These are phyloP conservation scores for Neoarthrinium moseri DNA, from an alignment of 2,329 filamentous ascomycete species.

Conservation along the genomic window DNA sequence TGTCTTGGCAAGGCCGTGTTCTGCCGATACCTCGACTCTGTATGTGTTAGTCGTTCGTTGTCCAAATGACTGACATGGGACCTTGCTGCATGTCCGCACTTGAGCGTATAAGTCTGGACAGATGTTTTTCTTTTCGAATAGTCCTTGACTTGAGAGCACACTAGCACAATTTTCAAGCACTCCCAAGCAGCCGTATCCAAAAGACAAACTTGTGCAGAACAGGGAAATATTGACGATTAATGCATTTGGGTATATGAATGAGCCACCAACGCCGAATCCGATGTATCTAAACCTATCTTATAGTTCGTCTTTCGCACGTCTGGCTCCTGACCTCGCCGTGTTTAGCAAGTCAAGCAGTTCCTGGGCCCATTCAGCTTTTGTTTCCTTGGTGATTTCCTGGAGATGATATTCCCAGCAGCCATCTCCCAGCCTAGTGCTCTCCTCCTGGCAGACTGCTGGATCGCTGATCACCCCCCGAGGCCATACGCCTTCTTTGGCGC, in stretches of 20 bases:
- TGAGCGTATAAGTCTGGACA: too few relatives aligned
- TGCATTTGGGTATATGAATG: constrained; percentile 4
- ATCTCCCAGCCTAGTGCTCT: constrained; percentile 35
- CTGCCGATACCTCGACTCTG: too few relatives aligned
- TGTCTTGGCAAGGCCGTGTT: too few relatives aligned
- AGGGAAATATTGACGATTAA: too few relatives aligned
- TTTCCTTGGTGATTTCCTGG: constrained; percentile 34
- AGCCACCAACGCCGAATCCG: neutral
- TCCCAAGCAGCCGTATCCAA: too few relatives aligned
- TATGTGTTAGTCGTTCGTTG: too few relatives aligned
- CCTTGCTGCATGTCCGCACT: too few relatives aligned
- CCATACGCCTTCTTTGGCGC: constrained; percentile 57
- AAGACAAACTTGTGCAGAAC: too few relatives aligned
- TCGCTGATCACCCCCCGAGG: constrained; percentile 36
- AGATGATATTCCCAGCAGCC: constrained; percentile 61
- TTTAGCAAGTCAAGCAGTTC: constrained; percentile 21
- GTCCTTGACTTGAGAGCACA: too few relatives aligned
- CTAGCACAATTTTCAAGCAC: too few relatives aligned
- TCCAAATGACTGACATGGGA: too few relatives aligned
- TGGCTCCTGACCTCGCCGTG: constrained; percentile 40
- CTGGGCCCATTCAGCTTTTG: constrained; percentile 45
- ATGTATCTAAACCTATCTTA: neutral
- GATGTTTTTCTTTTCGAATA: too few relatives aligned
- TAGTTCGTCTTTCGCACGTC: constrained; percentile 10
- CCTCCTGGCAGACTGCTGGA: constrained; percentile 34